Conservation (phyloP, 1,284 basidiomycete genomes). For the Sporisorium exsertum region DNA sequence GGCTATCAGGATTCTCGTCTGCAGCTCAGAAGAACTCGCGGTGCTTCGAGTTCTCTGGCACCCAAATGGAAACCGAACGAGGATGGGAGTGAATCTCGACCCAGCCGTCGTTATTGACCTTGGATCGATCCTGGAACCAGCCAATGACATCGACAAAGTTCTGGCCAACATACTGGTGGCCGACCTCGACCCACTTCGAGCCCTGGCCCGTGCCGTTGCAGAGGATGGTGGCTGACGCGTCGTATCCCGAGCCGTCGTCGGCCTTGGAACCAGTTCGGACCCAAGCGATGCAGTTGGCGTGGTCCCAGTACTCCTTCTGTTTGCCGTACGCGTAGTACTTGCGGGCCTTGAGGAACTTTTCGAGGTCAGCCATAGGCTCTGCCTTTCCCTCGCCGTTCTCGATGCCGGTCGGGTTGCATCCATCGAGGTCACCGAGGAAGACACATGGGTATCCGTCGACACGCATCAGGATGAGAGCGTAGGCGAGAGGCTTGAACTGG, state of each 20-base stretch:
- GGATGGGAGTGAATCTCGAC: constrained; percentile 46
- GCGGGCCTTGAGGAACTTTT: constrained; percentile 73
- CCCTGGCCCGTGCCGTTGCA: constrained; percentile 54
- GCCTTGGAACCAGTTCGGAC: constrained; percentile 41
- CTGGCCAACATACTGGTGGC: constrained; percentile 46
- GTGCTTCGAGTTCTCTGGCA: constrained; percentile 48
- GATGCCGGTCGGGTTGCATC: constrained; percentile 62
- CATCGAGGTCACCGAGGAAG: constrained; percentile 89
- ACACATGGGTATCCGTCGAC: constrained; percentile 90
- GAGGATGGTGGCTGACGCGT: constrained; percentile 59
- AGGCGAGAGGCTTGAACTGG: constrained; percentile 76
- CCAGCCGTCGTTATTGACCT: constrained; percentile 59
- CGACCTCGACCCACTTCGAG: constrained; percentile 57
- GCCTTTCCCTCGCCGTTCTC: constrained; percentile 70
- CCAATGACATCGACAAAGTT: constrained; percentile 57
- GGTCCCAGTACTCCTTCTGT: constrained; percentile 68
- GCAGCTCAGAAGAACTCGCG: constrained; percentile 33
- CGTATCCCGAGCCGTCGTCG: constrained; percentile 38
- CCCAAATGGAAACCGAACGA: constrained; percentile 52
- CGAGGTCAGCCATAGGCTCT: constrained; percentile 56
- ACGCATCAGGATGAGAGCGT: constrained; percentile 86
- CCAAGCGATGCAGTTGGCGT: constrained; percentile 58
- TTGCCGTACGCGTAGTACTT: constrained; percentile 74
- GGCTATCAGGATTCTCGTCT: background rate
- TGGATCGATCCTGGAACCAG: constrained; percentile 51